phyloP scores from a whole-genome alignment of 192 early-diverging fungal species.

The Globomyces pollinis-pini region DNA sequence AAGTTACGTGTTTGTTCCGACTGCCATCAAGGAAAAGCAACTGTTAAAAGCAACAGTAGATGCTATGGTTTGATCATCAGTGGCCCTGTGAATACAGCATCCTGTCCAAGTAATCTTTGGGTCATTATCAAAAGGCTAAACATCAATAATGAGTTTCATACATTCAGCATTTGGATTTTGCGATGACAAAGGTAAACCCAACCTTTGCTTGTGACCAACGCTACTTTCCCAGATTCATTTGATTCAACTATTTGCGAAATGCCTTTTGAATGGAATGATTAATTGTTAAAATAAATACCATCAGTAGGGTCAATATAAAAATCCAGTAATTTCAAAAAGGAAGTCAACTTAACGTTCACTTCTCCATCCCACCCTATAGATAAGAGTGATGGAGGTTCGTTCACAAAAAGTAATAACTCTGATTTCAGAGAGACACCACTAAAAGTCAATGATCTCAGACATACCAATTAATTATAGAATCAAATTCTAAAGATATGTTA shows the following conservation, averaged over 20 bases:
- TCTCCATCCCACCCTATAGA: constrained; percentile 66
- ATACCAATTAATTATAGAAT: constrained; percentile 63
- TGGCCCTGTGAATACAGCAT: constrained; percentile 13
- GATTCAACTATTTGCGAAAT: no score
- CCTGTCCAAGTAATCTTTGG: constrained; percentile 24
- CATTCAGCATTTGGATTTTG: no score
- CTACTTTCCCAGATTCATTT: no score
- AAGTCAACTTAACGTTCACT: constrained; percentile 47
- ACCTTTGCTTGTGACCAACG: no score
- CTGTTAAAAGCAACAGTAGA: constrained; percentile 62
- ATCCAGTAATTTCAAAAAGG: constrained; percentile 37
- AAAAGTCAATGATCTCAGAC: no score
- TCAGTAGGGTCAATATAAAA: constrained; percentile 37
- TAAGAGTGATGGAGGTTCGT: constrained; percentile 60
- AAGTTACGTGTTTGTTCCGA: no score
- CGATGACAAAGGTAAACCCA: no score
- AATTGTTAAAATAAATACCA: neutral
- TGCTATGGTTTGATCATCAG: constrained; percentile 27
- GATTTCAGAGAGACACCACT: constrained; percentile 54
- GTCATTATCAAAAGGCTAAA: constrained; percentile 50
- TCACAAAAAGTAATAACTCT: constrained; percentile 61
- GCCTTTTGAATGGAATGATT: constrained; percentile 9
- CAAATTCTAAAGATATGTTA: constrained; percentile 67
- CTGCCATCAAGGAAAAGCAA: constrained; percentile 58
- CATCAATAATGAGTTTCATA: constrained; percentile 10